Conservation (phyloP, 441 rosid genomes). For the Gossypium schwendimanii region DNA sequence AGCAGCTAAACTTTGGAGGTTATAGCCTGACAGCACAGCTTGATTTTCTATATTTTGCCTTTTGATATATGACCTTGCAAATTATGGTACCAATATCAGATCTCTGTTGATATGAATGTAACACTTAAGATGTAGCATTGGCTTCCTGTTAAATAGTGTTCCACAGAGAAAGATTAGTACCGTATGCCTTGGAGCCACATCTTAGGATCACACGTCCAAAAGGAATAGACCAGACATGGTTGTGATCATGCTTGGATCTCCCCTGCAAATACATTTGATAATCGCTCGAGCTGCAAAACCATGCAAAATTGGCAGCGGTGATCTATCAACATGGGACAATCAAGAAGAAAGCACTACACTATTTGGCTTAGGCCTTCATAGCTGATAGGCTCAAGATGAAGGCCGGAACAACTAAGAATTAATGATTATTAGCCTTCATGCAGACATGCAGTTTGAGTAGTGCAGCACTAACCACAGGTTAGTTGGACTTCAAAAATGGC, state of each 20-base stretch:
- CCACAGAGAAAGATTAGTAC: constrained; percentile 20
- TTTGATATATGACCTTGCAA: constrained; percentile 61
- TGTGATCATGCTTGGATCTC: constrained; percentile 53
- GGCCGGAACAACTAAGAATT: background rate
- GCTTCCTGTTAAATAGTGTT: background rate
- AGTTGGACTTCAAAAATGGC: constrained; percentile 37
- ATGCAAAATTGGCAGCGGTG: constrained; percentile 78
- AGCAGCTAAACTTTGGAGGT: background rate
- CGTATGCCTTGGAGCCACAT: constrained; percentile 84
- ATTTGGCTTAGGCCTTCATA: background rate
- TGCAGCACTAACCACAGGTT: background rate
- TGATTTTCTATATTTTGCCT: background rate
- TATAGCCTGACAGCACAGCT: background rate
- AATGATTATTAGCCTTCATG: background rate
- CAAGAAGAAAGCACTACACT: background rate
- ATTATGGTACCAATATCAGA: constrained; percentile 14
- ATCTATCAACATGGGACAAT: constrained; percentile 31
- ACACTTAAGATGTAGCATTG: background rate
- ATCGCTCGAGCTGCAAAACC: constrained; percentile 77
- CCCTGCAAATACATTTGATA: constrained; percentile 67
- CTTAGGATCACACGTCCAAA: constrained; percentile 60
- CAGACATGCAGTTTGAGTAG: background rate
- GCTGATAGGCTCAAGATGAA: background rate
- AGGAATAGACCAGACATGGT: constrained; percentile 68
- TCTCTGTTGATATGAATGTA: background rate